A percentile compares a stretch with the other conserved stretches of the same genome.
These are phyloP conservation scores for Climacium dendroides DNA, from an alignment of 225 moss, liverwort and hornwort genomes.

Conservation along the genomic window DNA sequence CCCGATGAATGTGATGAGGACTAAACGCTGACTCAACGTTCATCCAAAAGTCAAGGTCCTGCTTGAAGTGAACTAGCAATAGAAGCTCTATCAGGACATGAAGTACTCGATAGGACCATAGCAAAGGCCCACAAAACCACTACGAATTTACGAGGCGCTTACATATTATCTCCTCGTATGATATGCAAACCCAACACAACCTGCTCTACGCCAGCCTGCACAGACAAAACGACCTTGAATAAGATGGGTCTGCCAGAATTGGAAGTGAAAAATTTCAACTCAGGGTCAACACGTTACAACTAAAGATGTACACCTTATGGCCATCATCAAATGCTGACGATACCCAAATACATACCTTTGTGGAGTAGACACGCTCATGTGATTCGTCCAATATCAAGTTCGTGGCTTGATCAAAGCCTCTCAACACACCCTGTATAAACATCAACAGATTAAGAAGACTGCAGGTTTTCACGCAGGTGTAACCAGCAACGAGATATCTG, in stretches of 20 bases:
- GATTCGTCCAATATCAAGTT: constrained; percentile 84
- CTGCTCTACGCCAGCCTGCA: constrained; percentile 92
- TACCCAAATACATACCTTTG: constrained; percentile 36
- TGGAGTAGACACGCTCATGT: constrained; percentile 81
- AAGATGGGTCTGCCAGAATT: neutral
- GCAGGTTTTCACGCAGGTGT: neutral
- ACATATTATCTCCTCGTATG: constrained; percentile 99
- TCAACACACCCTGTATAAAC: constrained; percentile 49
- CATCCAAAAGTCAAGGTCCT: neutral
- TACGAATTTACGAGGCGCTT: neutral
- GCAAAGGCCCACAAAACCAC: neutral
- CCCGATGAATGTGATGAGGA: neutral
- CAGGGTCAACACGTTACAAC: neutral
- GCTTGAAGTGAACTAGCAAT: neutral
- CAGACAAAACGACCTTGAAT: neutral
- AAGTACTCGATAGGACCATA: neutral
- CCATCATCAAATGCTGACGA: neutral
- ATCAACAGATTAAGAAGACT: neutral
- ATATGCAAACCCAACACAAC: constrained; percentile 89
- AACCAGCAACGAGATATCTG: neutral
- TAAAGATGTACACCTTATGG: neutral
- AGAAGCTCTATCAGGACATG: neutral
- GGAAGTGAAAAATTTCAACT: neutral
- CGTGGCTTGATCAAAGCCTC: constrained; percentile 90
- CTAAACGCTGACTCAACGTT: neutral